Evolutionary conservation across 805 yeast species (phyloP).

Genomic region (Sporopachydermia lactativora): DNA sequence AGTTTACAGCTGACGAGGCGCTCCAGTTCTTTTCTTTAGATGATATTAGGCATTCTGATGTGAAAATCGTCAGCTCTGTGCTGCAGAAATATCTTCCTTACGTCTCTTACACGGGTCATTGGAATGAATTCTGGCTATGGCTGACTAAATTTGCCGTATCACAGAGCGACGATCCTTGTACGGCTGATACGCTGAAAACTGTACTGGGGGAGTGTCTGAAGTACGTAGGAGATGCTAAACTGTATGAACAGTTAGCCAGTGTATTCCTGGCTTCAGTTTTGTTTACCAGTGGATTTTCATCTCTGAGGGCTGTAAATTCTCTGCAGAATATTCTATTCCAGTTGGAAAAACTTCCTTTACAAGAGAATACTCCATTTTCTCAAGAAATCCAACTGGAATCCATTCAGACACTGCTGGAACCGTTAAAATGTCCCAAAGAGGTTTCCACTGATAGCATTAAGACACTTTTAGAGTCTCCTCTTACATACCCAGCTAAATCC

Average conservation of each 20-base stretch:
- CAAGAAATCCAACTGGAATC: neutral
- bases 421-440: too few species aligned
- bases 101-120: neutral
- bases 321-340: neutral
- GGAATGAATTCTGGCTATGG: neutral
- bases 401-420: neutral
- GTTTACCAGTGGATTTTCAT: neutral
- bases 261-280: neutral
- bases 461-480: neutral
- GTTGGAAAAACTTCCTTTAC: neutral
- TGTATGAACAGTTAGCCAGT: neutral
- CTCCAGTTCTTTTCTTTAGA: too few species aligned
- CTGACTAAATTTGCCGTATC: neutral
- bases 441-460: constrained; percentile 9
- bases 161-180: neutral
- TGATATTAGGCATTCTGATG: too few species aligned
- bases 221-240: neutral
- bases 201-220: neutral
- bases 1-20: too few species aligned
- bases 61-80: too few species aligned
- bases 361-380: neutral
- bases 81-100: too few species aligned
- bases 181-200: neutral
- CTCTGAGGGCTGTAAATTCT: neutral
- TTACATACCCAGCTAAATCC: neutral